These are phyloP conservation scores for Cyclotella atomus DNA, from an alignment of 108 stramenopile species.

Conservation along the genomic window DNA sequence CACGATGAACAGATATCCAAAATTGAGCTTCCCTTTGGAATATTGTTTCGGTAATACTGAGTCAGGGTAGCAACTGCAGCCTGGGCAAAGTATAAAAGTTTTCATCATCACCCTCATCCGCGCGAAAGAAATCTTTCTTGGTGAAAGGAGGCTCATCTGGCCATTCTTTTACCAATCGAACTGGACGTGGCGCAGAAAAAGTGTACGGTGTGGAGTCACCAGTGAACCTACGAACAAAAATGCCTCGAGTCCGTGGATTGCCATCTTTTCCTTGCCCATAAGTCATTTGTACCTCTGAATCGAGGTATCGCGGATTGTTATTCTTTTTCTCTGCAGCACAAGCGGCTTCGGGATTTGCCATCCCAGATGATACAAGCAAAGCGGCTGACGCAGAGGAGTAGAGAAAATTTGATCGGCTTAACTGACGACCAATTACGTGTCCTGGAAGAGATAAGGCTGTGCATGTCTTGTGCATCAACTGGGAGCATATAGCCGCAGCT, in stretches of 20 bases:
- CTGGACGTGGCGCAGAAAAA: conserved; percentile 64
- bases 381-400: conserved; percentile 35
- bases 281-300: conserved; percentile 81
- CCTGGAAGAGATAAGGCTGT: conserved; percentile 26
- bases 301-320: conserved; percentile 79
- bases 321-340: conserved; percentile 29
- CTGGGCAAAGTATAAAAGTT: conserved; percentile 88
- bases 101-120: conserved; percentile 82
- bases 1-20: conserved; percentile 96
- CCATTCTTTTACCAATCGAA: conserved; percentile 83
- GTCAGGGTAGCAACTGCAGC: conserved; percentile 83
- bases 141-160: conserved; percentile 81
- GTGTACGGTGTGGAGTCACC: conserved; percentile 84
- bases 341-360: conserved; percentile 18
- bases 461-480: background rate
- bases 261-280: conserved; percentile 67
- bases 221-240: conserved; percentile 78
- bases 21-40: conserved; percentile 71
- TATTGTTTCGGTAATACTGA: conserved; percentile 90
- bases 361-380: conserved; percentile 19
- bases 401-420: conserved; percentile 33
- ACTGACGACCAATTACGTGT: background rate
- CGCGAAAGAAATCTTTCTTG: conserved; percentile 82
- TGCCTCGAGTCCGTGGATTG: conserved; percentile 78
- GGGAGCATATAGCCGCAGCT: background rate